Base-by-base conservation (phyloP, 2,329 filamentous ascomycete genomes). In the Endocalyx cinctus region DNA sequence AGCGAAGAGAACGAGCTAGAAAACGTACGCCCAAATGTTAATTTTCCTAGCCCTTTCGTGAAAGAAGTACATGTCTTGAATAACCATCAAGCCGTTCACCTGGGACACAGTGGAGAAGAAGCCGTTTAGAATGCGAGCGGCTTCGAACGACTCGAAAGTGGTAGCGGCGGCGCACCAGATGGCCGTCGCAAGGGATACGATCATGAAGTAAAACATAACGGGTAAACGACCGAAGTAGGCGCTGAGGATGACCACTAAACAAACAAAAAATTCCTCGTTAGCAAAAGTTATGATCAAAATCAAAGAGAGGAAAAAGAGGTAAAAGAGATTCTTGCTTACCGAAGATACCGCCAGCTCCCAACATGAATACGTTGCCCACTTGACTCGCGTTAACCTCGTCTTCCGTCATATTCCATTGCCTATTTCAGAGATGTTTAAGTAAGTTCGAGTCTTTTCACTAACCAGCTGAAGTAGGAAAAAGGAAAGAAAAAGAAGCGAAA, bases 51-150 rank as follows among this genome's bases (percentile, higher is more conserved):
- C 67, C 22, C 70, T 59, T 40, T 77, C 66, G 43, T 79, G 74
- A 52, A 77, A 74, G 58, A 74, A 78, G 58, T 75, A 79, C 37
- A 76, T 63, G 50, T 79, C 74, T 34, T 74, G 69, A 48, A 75
- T 68, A 46, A 69, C 69, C 43, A 71, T 68, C 32, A 77, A 57
- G 8, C 67, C 69, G 12, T 62, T 60, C 5, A 58, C 62, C 37
- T 69, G 66, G 6, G 54, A 50, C 6, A 64, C 63, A 5, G 67
- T 69, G 20, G 60, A 60, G 49, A 72, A 71, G 41, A 72, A 64
- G 14, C 69, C 63, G 39, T 66, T 69, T 20, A 70, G 51, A 28
- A 70, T 67, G 18, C 67, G 63, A 4, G 66, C 64, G 3, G 63
- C 64, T 57, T 68, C 64, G 47, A 67, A 70, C 2, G 65, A 69